Conservation (phyloP, 1,139 yeast species). For the Geotrichum aggregatum region DNA sequence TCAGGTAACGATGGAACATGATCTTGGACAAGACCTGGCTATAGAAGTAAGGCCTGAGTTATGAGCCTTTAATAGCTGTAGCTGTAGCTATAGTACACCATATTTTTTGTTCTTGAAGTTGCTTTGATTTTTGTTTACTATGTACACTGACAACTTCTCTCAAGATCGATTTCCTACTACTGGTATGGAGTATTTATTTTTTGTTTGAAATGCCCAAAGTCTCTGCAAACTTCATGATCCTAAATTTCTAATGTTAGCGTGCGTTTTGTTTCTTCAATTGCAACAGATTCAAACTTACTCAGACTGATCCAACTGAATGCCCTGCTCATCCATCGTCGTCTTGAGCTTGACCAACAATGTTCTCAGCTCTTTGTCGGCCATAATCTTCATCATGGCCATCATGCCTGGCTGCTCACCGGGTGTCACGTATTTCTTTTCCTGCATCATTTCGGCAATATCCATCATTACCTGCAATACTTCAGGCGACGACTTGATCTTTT, state of each 20-base stretch:
- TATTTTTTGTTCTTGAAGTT: too few relatives aligned
- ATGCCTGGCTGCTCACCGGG: slow-evolving; percentile 22
- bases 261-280: background rate
- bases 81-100: too few relatives aligned
- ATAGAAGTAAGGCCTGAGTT: too few relatives aligned
- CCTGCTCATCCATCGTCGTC: slow-evolving; percentile 21
- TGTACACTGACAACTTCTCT: too few relatives aligned
- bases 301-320: slow-evolving; percentile 19
- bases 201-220: slow-evolving; percentile 17
- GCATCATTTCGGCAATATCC: slow-evolving; percentile 20
- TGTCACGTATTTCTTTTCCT: slow-evolving; percentile 17
- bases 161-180: too few relatives aligned
- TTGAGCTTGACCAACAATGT: slow-evolving; percentile 16
- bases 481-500: slow-evolving; percentile 17
- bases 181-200: too few relatives aligned
- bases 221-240: slow-evolving; percentile 20
- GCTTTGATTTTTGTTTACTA: background rate
- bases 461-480: slow-evolving; percentile 19
- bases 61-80: too few relatives aligned
- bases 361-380: slow-evolving; percentile 19
- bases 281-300: slow-evolving; percentile 17
- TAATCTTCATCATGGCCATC: slow-evolving; percentile 21
- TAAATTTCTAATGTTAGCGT: slow-evolving; percentile 5
- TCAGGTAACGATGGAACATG: too few relatives aligned
- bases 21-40: background rate